Base-by-base conservation (phyloP, 1,139 yeast species). In the Zygosaccharomyces pseudobailii region DNA sequence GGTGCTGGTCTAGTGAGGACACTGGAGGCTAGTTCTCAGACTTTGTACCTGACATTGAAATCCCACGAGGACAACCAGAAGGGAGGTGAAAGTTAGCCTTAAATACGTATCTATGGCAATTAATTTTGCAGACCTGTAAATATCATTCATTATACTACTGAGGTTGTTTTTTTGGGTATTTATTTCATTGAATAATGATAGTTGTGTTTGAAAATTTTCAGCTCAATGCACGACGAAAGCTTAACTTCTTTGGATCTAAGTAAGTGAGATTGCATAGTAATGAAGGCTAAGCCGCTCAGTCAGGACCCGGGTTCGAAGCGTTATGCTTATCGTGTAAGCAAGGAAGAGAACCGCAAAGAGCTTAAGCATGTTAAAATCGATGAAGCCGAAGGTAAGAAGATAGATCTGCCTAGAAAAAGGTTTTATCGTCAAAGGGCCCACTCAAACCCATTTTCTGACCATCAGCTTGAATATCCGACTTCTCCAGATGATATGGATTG, bases 371-470 rank as follows among this genome's bases (percentile, higher is more conserved):
- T 68, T 19, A 60, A 55, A 37, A 62, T 65, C 31, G 66, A 63
- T 48, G 62, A 58, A 35, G 51, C 57, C 20, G 45, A 51, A 3
- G 49, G 48, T 20, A 49, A 48, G 41, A 62, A 55, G 45, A 62
- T 75, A n/a, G 80, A 78, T 36, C 68, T 84, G 47, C 94, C 94
- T 36, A 76, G 86, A 68, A 94, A 94, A 68, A 78, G 92, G 59
- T 92, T 78, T 66, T 94, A 92, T 67, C 79, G 99, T 65, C 99
- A 92, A 69, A 74, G 99, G 66, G 98, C 98, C 1, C 99, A 92
- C 65, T 89, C 97, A 2, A 92, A 92, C 63, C 98, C 98, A 23
- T 92, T 92, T 61, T 87, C 96, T 17, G 99, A 92, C 67, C 98
- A 92, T 67, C 80, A 84, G 59, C 73, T 94, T 45, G 96, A 87